A percentile compares a stretch with the other conserved stretches of the same genome.
Evolutionary conservation across 768 basidiomycete genomes (phyloP).

Genomic region (Cubamyces lactineus): DNA sequence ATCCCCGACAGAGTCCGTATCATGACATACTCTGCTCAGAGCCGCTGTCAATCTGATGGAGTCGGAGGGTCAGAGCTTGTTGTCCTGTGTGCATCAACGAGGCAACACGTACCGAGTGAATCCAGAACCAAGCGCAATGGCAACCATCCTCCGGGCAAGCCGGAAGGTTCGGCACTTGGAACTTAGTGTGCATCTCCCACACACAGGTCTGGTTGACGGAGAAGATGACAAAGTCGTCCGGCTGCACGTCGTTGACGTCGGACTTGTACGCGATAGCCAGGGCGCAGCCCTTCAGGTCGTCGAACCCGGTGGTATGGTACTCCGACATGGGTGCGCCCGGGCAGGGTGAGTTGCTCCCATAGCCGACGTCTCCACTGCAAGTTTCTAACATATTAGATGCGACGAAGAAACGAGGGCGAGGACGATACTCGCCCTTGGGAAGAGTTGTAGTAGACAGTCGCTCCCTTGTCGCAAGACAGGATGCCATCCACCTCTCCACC

Average conservation of each 20-base stretch:
- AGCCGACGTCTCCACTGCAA: conserved; percentile 31
- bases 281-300: conserved; percentile 42
- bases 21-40: conserved; percentile 39
- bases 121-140: conserved; percentile 49
- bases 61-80: no score
- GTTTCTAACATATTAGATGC: neutral
- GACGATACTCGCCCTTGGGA: conserved; percentile 35
- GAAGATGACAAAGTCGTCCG: conserved; percentile 48
- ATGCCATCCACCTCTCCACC: conserved; percentile 56
- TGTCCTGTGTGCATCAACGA: no score
- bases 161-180: conserved; percentile 49
- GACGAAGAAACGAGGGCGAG: neutral
- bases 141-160: conserved; percentile 47
- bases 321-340: conserved; percentile 23
- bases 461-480: conserved; percentile 62
- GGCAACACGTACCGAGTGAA: conserved; percentile 35
- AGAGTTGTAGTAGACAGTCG: conserved; percentile 56
- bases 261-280: conserved; percentile 50
- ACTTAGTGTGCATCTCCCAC: conserved; percentile 44
- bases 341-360: conserved; percentile 31
- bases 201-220: conserved; percentile 48
- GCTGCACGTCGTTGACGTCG: conserved; percentile 39
- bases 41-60: conserved; percentile 35
- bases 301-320: conserved; percentile 36
- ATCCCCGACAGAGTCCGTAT: no score